phyloP scores from a whole-genome alignment of 2,329 filamentous ascomycete species.

The Phialemonium atrogriseum region DNA sequence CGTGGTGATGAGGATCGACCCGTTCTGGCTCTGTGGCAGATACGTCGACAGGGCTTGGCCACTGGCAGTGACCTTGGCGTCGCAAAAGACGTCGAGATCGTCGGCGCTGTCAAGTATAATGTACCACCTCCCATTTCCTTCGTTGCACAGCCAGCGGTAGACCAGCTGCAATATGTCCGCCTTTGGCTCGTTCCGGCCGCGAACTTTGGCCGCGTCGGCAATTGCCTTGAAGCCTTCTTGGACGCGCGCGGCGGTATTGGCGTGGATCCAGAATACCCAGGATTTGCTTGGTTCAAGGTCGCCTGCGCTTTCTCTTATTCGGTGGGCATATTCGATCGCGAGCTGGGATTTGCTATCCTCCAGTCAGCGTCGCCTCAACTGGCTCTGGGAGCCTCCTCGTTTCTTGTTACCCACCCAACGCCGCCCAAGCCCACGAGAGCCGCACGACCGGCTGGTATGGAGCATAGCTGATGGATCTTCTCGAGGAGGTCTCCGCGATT shows the following conservation, averaged over 20 bases:
- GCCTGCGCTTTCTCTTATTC: constrained; percentile 4
- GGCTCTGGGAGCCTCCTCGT: too few species aligned
- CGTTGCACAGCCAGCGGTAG: constrained; percentile 20
- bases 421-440: constrained; percentile 27
- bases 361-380: too few species aligned
- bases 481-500: constrained; percentile 17
- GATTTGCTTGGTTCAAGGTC: too few species aligned
- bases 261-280: constrained; percentile 27
- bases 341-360: constrained; percentile 10
- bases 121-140: constrained; percentile 21
- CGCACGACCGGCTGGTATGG: constrained; percentile 11
- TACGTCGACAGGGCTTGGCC: constrained; percentile 14
- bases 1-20: constrained; percentile 20
- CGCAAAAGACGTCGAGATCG: constrained; percentile 19
- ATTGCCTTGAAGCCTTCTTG: constrained; percentile 22
- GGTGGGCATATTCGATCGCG: constrained; percentile 8
- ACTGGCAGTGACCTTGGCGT: constrained; percentile 1
- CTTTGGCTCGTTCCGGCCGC: constrained; percentile 14
- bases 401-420: too few species aligned
- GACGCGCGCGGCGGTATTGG: constrained; percentile 19
- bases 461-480: constrained; percentile 13
- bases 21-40: constrained; percentile 19
- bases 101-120: constrained; percentile 29
- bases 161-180: constrained; percentile 17
- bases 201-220: constrained; percentile 19